phyloP scores from a whole-genome alignment of 2,329 filamentous ascomycete species.

The Microthyrium microscopicum region DNA sequence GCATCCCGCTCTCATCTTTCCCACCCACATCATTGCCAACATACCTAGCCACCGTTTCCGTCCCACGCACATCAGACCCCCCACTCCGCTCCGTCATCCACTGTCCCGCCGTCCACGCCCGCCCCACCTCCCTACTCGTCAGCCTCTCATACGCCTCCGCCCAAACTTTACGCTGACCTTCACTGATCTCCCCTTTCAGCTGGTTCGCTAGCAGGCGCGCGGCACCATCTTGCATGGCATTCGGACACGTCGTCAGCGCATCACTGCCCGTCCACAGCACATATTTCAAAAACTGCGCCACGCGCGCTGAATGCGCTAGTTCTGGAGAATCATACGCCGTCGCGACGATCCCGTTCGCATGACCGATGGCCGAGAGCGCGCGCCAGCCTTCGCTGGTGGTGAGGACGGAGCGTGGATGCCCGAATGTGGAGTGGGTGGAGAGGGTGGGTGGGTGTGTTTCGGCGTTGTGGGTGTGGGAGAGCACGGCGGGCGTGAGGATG shows the following conservation, averaged over 20 bases:
- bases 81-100: constrained; percentile 63
- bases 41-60: constrained; percentile 40
- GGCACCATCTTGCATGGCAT: constrained; percentile 36
- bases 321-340: constrained; percentile 36
- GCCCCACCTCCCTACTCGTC: constrained; percentile 31
- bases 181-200: neutral
- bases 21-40: constrained; percentile 13
- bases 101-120: constrained; percentile 55
- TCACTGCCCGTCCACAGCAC: constrained; percentile 45
- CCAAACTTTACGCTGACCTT: constrained; percentile 27
- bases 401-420: constrained; percentile 40
- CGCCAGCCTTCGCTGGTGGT: constrained; percentile 53
- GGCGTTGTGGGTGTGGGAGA: constrained; percentile 44
- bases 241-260: constrained; percentile 47
- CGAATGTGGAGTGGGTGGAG: constrained; percentile 44
- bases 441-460: constrained; percentile 49
- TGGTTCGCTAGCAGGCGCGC: constrained; percentile 14
- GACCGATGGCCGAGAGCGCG: constrained; percentile 41
- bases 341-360: constrained; percentile 41
- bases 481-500: constrained; percentile 37
- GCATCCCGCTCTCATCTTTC: constrained; percentile 16
- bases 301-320: constrained; percentile 27
- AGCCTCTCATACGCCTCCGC: constrained; percentile 37
- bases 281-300: constrained; percentile 41
- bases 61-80: constrained; percentile 51